Evolutionary conservation across 768 basidiomycete genomes (phyloP).

Genomic region (Tulasnella sp.): DNA sequence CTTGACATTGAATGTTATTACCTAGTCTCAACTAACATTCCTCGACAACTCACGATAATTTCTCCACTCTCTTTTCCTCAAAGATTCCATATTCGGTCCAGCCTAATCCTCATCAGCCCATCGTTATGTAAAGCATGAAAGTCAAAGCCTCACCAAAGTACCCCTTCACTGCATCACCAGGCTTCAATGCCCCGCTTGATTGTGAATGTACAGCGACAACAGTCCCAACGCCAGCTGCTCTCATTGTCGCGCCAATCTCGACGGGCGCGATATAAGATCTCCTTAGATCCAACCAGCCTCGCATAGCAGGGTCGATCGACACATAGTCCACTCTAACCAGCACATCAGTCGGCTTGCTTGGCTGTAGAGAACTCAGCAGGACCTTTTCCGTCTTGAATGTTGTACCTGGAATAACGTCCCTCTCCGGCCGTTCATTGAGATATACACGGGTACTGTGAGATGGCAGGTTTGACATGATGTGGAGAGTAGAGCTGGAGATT

Average conservation of each 20-base stretch:
- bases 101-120: constrained; percentile 30
- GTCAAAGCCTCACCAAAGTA: constrained; percentile 38
- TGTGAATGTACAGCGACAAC: constrained; percentile 20
- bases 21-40: background rate
- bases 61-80: constrained; percentile 38
- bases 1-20: constrained; percentile 29
- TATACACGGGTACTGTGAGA: constrained; percentile 33
- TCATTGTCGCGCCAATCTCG: constrained; percentile 64
- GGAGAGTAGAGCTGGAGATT: too few relatives aligned
- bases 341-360: constrained; percentile 27
- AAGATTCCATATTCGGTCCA: constrained; percentile 67
- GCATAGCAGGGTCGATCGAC: constrained; percentile 80
- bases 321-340: constrained; percentile 71
- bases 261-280: constrained; percentile 30
- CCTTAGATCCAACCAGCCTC: constrained; percentile 61
- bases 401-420: constrained; percentile 46
- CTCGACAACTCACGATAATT: constrained; percentile 38
- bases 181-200: constrained; percentile 27
- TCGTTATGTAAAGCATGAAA: background rate
- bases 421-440: constrained; percentile 59
- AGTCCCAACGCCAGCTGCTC: constrained; percentile 50
- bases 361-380: constrained; percentile 9
- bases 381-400: constrained; percentile 48
- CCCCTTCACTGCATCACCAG: constrained; percentile 60
- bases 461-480: too few relatives aligned